Conservation (phyloP, 2,329 filamentous ascomycete species). For the Neobulgaria alba region DNA sequence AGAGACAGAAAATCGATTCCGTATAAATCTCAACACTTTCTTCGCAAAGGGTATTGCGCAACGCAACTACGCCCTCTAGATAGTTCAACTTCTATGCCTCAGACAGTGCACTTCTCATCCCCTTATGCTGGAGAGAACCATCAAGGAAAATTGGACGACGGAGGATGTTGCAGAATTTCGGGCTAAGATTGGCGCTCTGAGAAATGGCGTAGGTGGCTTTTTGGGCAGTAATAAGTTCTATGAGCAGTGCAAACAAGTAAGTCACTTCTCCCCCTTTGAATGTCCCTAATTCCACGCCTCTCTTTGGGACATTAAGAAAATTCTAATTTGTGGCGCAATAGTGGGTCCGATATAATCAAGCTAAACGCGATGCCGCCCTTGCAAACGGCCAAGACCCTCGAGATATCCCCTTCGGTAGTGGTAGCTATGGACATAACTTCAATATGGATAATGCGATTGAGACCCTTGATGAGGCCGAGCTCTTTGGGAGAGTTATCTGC, state of each 20-base stretch:
- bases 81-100: constrained; percentile 28
- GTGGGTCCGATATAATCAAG: constrained; percentile 10
- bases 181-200: constrained; percentile 7
- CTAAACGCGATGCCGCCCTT: constrained; percentile 3
- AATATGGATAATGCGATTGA: constrained; percentile 27
- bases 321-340: background rate
- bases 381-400: constrained; percentile 1
- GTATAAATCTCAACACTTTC: constrained; percentile 20
- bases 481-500: constrained; percentile 32
- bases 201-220: background rate
- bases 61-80: constrained; percentile 19
- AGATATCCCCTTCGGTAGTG: constrained; percentile 21
- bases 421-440: constrained; percentile 25
- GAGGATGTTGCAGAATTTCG: constrained; percentile 21
- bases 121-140: constrained; percentile 26
- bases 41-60: constrained; percentile 14
- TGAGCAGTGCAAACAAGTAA: constrained; percentile 21
- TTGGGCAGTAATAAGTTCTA: constrained; percentile 18
- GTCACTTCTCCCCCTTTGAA: background rate
- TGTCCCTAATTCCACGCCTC: too few relatives aligned
- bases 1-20: constrained; percentile 30
- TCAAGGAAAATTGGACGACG: constrained; percentile 24
- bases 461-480: constrained; percentile 24
- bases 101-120: constrained; percentile 27
- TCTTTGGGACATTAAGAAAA: too few relatives aligned